Percentiles rank a stretch among this genome's conserved stretches.
Evolutionary conservation across 1,139 yeast genomes (phyloP).

Genomic region (Geotrichum australiense): DNA sequence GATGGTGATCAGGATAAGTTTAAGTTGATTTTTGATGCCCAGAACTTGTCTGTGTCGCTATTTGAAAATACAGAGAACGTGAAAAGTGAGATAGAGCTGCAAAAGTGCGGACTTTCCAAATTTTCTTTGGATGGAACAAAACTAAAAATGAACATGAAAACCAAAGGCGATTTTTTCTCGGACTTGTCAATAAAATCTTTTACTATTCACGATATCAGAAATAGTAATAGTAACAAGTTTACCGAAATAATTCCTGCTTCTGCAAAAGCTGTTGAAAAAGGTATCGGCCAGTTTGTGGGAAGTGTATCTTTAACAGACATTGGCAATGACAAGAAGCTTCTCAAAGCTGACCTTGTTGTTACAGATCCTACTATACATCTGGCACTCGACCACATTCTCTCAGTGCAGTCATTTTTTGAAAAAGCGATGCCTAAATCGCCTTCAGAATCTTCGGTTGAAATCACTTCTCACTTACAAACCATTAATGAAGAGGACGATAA

Average conservation of each 20-base stretch:
- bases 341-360: constrained; percentile 54
- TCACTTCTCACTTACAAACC: background rate
- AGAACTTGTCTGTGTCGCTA: constrained; percentile 56
- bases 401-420: constrained; percentile 57
- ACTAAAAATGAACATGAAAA: constrained; percentile 44
- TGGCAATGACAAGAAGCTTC: constrained; percentile 29
- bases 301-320: constrained; percentile 29
- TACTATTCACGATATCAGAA: constrained; percentile 67
- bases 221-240: constrained; percentile 58
- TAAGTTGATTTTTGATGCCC: constrained; percentile 46
- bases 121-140: constrained; percentile 58
- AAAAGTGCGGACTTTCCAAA: constrained; percentile 47
- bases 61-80: constrained; percentile 49
- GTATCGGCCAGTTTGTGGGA: constrained; percentile 63
- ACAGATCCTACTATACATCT: constrained; percentile 75
- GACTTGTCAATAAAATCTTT: constrained; percentile 64
- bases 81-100: constrained; percentile 28
- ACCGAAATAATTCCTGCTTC: constrained; percentile 72
- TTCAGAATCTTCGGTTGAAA: no score
- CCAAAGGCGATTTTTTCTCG: constrained; percentile 51
- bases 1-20: constrained; percentile 32
- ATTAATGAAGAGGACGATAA: constrained; percentile 18
- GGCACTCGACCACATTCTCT: constrained; percentile 79
- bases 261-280: constrained; percentile 38
- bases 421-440: constrained; percentile 34